Conservation (phyloP, 2,329 filamentous ascomycete genomes). For the Ophiostoma sp. region DNA sequence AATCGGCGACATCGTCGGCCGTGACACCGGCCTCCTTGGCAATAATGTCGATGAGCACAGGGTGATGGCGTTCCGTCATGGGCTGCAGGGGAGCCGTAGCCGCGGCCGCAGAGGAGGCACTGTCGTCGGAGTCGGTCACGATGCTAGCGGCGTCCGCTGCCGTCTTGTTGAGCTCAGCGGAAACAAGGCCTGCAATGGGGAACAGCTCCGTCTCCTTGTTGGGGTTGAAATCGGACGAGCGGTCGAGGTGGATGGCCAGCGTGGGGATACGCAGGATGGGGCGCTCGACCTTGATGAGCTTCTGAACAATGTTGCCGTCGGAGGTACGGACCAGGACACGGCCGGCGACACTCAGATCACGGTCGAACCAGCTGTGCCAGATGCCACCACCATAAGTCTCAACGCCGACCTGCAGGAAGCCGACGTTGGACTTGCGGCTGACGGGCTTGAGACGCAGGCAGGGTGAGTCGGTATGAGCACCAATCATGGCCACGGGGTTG, state of each 20-base stretch:
- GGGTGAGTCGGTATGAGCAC: conserved; percentile 93
- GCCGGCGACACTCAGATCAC: conserved; percentile 87
- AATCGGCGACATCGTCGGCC: conserved; percentile 77
- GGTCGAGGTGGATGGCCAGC: conserved; percentile 89
- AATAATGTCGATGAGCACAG: conserved; percentile 81
- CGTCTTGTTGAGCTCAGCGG: conserved; percentile 77
- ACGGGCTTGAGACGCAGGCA: conserved; percentile 91
- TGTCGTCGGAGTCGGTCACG: conserved; percentile 51
- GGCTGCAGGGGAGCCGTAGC: conserved; percentile 69
- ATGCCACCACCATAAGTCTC: conserved; percentile 96
- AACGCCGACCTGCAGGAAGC: conserved; percentile 91
- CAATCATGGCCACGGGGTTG: conserved; percentile 88
- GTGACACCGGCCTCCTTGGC: conserved; percentile 73
- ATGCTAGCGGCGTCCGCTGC: conserved; percentile 42
- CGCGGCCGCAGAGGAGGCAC: not conserved
- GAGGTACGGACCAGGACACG: conserved; percentile 72
- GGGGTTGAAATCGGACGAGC: conserved; percentile 81
- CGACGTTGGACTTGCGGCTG: conserved; percentile 81
- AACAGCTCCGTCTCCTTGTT: conserved; percentile 98
- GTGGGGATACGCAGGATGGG: conserved; percentile 92
- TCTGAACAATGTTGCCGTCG: conserved; percentile 74
- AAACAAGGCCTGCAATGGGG: conserved; percentile 84
- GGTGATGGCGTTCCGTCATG: conserved; percentile 81
- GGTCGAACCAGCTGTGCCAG: conserved; percentile 98
- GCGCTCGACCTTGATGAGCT: conserved; percentile 84